Evolutionary conservation across 192 early-diverging fungal genomes (phyloP).

Genomic region (Coemansia guatemalensis): DNA sequence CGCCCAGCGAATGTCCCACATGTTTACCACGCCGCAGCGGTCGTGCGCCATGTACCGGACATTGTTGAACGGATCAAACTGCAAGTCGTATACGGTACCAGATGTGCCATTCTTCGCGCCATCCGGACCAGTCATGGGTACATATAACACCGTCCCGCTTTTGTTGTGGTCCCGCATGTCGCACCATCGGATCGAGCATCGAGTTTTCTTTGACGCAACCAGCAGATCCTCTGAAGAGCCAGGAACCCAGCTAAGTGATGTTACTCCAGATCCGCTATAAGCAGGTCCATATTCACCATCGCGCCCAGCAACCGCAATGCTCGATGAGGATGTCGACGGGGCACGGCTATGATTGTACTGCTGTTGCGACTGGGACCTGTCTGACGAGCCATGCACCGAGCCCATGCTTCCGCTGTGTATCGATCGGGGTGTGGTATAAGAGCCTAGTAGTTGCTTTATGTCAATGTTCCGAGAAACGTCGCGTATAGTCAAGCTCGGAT

Average conservation of each 20-base stretch:
- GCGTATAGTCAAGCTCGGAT: conserved; percentile 33
- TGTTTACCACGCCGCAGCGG: conserved; percentile 28
- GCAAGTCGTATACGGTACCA: conserved; percentile 44
- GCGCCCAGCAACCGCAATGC: conserved; percentile 2
- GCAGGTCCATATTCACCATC: conserved; percentile 29
- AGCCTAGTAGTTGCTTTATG: conserved; percentile 35
- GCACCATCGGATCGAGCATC: conserved; percentile 43
- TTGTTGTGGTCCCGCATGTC: conserved; percentile 34
- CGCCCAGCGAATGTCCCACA: conserved; percentile 53
- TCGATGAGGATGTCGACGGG: conserved; percentile 17
- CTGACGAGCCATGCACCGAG: not conserved
- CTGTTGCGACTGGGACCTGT: conserved; percentile 2
- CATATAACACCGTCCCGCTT: conserved; percentile 32
- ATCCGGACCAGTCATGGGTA: conserved; percentile 18
- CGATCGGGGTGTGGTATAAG: conserved; percentile 27
- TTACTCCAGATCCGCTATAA: conserved; percentile 34
- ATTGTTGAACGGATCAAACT: conserved; percentile 50
- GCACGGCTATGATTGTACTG: conserved; percentile 15
- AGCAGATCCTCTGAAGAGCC: conserved; percentile 35
- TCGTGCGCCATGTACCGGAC: conserved; percentile 47
- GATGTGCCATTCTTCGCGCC: conserved; percentile 1
- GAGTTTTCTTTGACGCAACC: conserved; percentile 31
- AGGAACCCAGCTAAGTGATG: conserved; percentile 43
- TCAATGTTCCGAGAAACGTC: conserved; percentile 37
- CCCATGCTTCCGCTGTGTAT: conserved; percentile 20